Base-by-base conservation (phyloP, 305 asterid species). In the Fraxinus paxiana region DNA sequence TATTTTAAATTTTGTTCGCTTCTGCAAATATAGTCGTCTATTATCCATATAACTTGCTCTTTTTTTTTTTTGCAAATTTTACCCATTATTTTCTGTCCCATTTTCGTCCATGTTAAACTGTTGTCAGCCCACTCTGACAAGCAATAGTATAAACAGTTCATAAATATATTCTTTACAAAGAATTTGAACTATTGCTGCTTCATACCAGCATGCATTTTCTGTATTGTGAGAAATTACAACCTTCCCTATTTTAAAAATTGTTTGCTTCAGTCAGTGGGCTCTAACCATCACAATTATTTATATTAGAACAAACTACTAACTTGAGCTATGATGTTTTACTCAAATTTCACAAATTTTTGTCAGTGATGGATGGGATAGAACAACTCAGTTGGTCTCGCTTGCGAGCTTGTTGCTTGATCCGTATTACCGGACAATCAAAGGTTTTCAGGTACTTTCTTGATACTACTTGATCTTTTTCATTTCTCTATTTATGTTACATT, bases 321-420 rank as follows among this genome's bases (percentile, higher is more conserved):
- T 35, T 24, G 59, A 73, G 69, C 51, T 46, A 69, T 78, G 79
- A 79, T 75, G 72, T 77, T 85, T 79, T 79, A 80, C 67, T 80
- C 77, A 79, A 17, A 59, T 18, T 76, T 3, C 61, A 20, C n/a
- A 76, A 26, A 77, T 80, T 71, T 26, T 81, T 85, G 76, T 87
- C 87, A 96, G 99, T 88, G 99, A 96, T 90, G 99, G 99, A 80
- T 96, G 99, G 99, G 99, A 96, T 84, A 91, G 99, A 89, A 96
- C 99, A 73, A 89, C 97, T 77, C 99, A 96, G 85, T 84, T 96
- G 90, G 94, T 96, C 73, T 88, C 98, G 73, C 98, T 96, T 82
- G 99, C 99, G 76, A 90, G 94, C 89, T 86, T 96, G 90, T 83
- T 96, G 84, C 99, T 96, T 82, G 99, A 96, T 90, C 99, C 99